These are phyloP conservation scores for Penicillium concentricum DNA, from an alignment of 2,329 filamentous ascomycete species.

Conservation along the genomic window DNA sequence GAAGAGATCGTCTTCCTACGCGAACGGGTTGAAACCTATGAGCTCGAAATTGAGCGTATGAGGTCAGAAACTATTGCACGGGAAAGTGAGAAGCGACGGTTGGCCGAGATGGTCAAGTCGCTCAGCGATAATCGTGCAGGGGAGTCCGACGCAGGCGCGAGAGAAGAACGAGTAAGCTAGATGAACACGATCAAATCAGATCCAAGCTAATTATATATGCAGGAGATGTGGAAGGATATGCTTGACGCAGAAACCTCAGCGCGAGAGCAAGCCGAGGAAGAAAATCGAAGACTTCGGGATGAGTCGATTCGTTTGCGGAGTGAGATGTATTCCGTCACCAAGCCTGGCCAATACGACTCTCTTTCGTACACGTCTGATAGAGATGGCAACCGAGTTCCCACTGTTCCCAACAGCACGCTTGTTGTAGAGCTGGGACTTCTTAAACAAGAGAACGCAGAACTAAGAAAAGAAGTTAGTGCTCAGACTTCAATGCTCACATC, in stretches of 20 bases:
- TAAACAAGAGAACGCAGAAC: conserved; percentile 86
- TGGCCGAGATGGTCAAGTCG: conserved; percentile 75
- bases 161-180: conserved; percentile 48
- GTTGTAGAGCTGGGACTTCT: conserved; percentile 83
- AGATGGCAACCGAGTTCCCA: conserved; percentile 43
- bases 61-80: conserved; percentile 73
- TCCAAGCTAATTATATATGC: conserved; percentile 19
- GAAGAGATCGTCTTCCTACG: conserved; percentile 83
- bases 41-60: conserved; percentile 79
- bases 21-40: conserved; percentile 81
- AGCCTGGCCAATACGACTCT: conserved; percentile 28
- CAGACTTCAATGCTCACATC: conserved; percentile 98
- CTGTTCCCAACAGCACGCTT: conserved; percentile 64
- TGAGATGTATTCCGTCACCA: conserved; percentile 35
- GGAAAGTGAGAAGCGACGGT: conserved; percentile 80
- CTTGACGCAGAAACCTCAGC: conserved; percentile 87
- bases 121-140: conserved; percentile 55
- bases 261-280: conserved; percentile 85
- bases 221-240: conserved; percentile 93
- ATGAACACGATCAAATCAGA: not conserved
- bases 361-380: conserved; percentile 42
- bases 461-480: conserved; percentile 87
- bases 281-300: conserved; percentile 78
- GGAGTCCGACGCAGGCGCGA: conserved; percentile 50
- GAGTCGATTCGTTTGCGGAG: conserved; percentile 71